A percentile compares a stretch with the other conserved stretches of the same genome.
phyloP scores from a whole-genome alignment of 1,139 yeast species.

The Protomyces pachydermus region DNA sequence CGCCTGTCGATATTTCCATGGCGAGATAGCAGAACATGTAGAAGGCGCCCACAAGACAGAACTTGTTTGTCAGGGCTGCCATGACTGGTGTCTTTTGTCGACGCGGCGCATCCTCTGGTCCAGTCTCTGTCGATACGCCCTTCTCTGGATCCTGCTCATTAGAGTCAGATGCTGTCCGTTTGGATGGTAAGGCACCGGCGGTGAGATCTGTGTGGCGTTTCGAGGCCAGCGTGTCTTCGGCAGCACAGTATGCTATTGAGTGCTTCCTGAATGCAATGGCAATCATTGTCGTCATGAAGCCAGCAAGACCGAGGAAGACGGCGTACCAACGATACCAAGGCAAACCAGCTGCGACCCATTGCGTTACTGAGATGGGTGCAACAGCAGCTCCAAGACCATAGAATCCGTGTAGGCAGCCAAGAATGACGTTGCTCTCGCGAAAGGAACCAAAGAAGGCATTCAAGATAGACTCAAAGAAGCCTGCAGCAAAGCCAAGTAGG shows the following conservation, averaged over 20 bases:
- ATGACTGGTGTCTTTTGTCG: neutral
- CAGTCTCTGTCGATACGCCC: neutral
- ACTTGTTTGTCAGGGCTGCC: conserved; percentile 14
- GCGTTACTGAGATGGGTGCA: conserved; percentile 56
- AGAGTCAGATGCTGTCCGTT: neutral
- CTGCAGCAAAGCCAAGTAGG: conserved; percentile 58
- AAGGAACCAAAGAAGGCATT: conserved; percentile 55
- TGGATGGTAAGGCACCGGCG: neutral
- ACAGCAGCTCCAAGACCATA: conserved; percentile 63
- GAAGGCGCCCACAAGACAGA: conserved; percentile 28
- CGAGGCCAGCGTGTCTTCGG: neutral
- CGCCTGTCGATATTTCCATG: conserved; percentile 62
- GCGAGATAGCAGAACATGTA: conserved; percentile 63
- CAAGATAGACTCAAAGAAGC: conserved; percentile 52
- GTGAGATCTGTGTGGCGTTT: neutral
- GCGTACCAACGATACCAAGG: conserved; percentile 54
- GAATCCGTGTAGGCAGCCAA: conserved; percentile 55
- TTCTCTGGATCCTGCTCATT: neutral
- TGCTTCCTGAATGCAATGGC: conserved; percentile 43
- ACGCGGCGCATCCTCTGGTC: neutral
- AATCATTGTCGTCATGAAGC: conserved; percentile 38
- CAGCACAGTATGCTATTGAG: conserved; percentile 28
- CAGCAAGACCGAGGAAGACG: conserved; percentile 46
- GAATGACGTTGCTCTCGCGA: conserved; percentile 47
- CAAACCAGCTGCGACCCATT: conserved; percentile 48